These are phyloP conservation scores for Phytophthora boehmeriae DNA, from an alignment of 352 stramenopile genomes.

Conservation along the genomic window DNA sequence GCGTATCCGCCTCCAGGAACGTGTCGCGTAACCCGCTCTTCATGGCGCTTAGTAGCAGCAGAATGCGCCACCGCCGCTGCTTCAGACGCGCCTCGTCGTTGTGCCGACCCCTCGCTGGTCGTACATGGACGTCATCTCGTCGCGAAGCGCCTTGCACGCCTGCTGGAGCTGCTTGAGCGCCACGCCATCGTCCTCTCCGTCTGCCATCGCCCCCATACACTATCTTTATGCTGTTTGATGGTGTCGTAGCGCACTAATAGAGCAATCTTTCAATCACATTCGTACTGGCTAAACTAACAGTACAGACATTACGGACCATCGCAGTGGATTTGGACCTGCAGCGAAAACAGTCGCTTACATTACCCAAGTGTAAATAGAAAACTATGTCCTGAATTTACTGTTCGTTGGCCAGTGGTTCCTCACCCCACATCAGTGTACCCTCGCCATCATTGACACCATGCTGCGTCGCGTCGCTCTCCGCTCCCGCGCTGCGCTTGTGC, in stretches of 20 bases:
- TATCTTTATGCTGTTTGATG: neutral
- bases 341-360: neutral
- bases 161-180: conserved; percentile 61
- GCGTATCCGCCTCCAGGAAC: conserved; percentile 71
- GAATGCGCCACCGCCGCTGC: conserved; percentile 57
- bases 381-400: neutral
- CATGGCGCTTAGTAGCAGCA: conserved; percentile 59
- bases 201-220: conserved; percentile 1
- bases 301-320: no score
- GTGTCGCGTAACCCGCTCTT: conserved; percentile 68
- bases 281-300: neutral
- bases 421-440: conserved; percentile 22
- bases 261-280: neutral
- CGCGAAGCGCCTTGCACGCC: conserved; percentile 51
- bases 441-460: conserved; percentile 11
- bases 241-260: neutral
- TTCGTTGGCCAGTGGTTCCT: conserved; percentile 18
- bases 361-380: neutral
- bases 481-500: conserved; percentile 16
- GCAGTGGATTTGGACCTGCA: no score
- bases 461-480: conserved; percentile 22
- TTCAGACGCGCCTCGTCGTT: conserved; percentile 52
- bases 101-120: conserved; percentile 21
- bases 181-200: conserved; percentile 5
- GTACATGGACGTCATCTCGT: conserved; percentile 46